Conservation (phyloP, 208 protist genomes). For the Crithidia fasciculata region DNA sequence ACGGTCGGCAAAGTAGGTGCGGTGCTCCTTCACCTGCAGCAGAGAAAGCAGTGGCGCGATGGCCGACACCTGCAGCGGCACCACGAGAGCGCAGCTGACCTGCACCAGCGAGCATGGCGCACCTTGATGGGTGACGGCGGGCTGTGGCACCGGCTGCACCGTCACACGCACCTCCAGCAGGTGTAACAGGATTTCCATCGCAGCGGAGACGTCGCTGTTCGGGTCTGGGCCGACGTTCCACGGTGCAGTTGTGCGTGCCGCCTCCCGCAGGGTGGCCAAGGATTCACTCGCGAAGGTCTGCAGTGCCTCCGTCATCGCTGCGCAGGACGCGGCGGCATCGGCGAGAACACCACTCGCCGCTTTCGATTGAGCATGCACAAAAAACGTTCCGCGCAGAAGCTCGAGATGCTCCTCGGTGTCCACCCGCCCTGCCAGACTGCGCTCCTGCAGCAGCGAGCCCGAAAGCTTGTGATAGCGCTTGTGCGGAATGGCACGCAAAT, state of each 20-base stretch:
- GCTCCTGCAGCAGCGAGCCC: conserved; percentile 33
- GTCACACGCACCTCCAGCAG: conserved; percentile 32
- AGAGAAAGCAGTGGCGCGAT: conserved; percentile 46
- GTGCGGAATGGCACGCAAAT: conserved; percentile 35
- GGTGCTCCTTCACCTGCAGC: conserved; percentile 32
- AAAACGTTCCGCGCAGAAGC: conserved; percentile 38
- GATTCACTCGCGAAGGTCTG: conserved; percentile 21
- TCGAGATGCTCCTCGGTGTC: conserved; percentile 41
- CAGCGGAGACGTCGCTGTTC: conserved; percentile 43
- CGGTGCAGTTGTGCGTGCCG: conserved; percentile 32
- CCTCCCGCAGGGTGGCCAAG: conserved; percentile 27
- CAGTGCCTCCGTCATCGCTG: conserved; percentile 26
- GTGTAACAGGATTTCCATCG: conserved; percentile 60
- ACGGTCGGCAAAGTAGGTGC: conserved; percentile 40
- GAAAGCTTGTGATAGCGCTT: conserved; percentile 44
- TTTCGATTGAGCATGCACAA: conserved; percentile 26
- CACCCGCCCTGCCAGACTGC: conserved; percentile 32
- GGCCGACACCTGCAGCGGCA: conserved; percentile 48
- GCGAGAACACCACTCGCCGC: conserved; percentile 19
- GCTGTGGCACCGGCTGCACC: conserved; percentile 24
- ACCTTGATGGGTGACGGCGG: conserved; percentile 4
- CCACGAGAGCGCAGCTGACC: conserved; percentile 30
- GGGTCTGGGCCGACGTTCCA: conserved; percentile 34
- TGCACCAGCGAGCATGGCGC: conserved; percentile 25
- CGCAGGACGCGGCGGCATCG: conserved; percentile 26